Base-by-base conservation (phyloP, 306 rosid species). In the Pterocarpus macrocarpus region DNA sequence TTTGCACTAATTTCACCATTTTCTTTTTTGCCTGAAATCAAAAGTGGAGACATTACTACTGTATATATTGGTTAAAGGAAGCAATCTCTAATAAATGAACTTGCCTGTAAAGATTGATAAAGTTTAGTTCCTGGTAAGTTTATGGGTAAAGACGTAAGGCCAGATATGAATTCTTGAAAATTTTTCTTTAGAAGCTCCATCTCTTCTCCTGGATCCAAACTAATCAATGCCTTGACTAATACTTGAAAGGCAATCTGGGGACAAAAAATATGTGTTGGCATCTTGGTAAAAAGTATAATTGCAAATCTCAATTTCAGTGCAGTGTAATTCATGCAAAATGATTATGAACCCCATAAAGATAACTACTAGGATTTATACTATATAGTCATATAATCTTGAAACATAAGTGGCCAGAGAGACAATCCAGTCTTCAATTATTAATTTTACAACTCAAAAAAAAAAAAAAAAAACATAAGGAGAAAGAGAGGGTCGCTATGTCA, bases 61-160 rank as follows among this genome's bases (percentile, higher is more conserved):
- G 6, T 39, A 39, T 39, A 39, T 39, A 39, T 22, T 22, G 28
- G 28, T 22, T 22, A 22, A 22, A 22, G 47, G 8, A 43, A 75
- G 13, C 4, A 84, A 35, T 63, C 13, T 71, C 53, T 61, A 41
- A 53, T 62, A 4, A 35, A 35, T 22, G 10, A 58, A 76, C 91
- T 91, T 85, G 85, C 99, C 95, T 88, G 97, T 69, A 95, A 76
- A 76, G 99, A 95, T 82, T 88, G 87, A 86, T 90, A 78, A 62
- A 95, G 95, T 80, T 78, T 88, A 69, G 91, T 93, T 73, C 99
- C 99, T n/a, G 99, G 98, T 52, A 95, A 65, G 68, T 89, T 95
- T 55, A 95, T 88, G 14, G 99, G 99, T 38, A 95, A 76, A 76
- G 97, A 90, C 94, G 93, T 0, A 68, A 95, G 90, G 80, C 99